Evolutionary conservation across 805 yeast species (phyloP).

Genomic region (Wickerhamia fluorescens): DNA sequence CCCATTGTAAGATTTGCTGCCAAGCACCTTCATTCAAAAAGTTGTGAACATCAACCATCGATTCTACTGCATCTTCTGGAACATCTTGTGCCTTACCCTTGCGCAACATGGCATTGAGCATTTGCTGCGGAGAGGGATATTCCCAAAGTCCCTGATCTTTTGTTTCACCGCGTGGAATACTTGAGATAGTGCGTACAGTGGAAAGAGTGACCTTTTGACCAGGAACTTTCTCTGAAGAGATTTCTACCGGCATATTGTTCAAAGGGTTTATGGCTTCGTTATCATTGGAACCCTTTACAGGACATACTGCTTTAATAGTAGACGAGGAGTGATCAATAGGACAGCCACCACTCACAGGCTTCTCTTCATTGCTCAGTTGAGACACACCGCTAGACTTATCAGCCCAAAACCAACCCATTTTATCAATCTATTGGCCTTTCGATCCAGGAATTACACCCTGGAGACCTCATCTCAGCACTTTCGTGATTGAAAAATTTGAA

Average conservation of each 20-base stretch:
- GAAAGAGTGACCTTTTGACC: slow-evolving; percentile 78
- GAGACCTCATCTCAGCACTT: too few relatives aligned
- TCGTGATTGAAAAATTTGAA: too few relatives aligned
- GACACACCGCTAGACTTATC: slow-evolving; percentile 25
- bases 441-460: too few relatives aligned
- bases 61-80: slow-evolving; percentile 92
- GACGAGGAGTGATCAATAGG: slow-evolving; percentile 24
- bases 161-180: slow-evolving; percentile 77
- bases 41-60: slow-evolving; percentile 96
- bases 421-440: too few relatives aligned
- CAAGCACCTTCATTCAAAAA: slow-evolving; percentile 96
- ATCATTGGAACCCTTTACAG: slow-evolving; percentile 19
- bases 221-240: slow-evolving; percentile 62
- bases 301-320: slow-evolving; percentile 26
- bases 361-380: slow-evolving; percentile 17
- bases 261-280: slow-evolving; percentile 58
- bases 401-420: slow-evolving; percentile 93
- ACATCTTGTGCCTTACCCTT: slow-evolving; percentile 86
- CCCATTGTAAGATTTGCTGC: slow-evolving; percentile 93
- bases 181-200: slow-evolving; percentile 73
- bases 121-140: slow-evolving; percentile 98
- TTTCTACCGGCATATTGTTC: slow-evolving; percentile 78
- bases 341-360: slow-evolving; percentile 17
- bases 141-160: slow-evolving; percentile 83
- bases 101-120: slow-evolving; percentile 95